Evolutionary conservation across 2,329 filamentous ascomycete genomes (phyloP), one percentile per base, ranked within the genome.

Genomic region (Mollisiaceae sp.): DNA sequence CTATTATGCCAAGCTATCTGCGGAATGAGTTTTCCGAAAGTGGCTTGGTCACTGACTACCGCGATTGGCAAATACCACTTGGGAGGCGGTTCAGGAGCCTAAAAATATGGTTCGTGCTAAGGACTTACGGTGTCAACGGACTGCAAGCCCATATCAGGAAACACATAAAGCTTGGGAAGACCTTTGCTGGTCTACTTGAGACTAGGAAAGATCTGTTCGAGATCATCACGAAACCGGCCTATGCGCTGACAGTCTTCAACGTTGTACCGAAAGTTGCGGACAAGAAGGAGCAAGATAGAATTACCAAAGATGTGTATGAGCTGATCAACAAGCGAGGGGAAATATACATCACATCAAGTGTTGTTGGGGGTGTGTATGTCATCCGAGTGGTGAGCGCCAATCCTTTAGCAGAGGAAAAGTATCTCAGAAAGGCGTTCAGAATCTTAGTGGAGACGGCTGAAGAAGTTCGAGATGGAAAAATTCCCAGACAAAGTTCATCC

Each of bases 21-120:
- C 85, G 89, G 69, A 97, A 97, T 79, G 81, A 87, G 4, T 93
- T 89, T 80, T 91, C 90, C 3, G 92, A 95, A 72, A 86, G 85
- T 43, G 93, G 93, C 0, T 84, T 94, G 1, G 94, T 97, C 0
- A 97, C 93, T 27, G 94, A 98, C 79, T 97, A 97, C 81, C 88
- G 94, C 56, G 94, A 98, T 82, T 98, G 94, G 94, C 93, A 97
- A 80, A 96, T 98, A 73, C 93, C 94, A 0, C 88, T 98, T 0
- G 94, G 94, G 9, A 85, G 94, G 2, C 85, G 94, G 18, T 98
- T 98, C 84, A 86, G 94, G 66, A 88, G 90, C 2, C 80, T 98
- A 65, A 98, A 98, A 81, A 89, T 97, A 69, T 98, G 94, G 94
- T 97, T 97, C 76, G 93, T 98, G 8, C 81, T 97, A 73, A 85